phyloP scores from a whole-genome alignment of 1,139 yeast species.

The Spencermartinsiella ligniputridi region DNA sequence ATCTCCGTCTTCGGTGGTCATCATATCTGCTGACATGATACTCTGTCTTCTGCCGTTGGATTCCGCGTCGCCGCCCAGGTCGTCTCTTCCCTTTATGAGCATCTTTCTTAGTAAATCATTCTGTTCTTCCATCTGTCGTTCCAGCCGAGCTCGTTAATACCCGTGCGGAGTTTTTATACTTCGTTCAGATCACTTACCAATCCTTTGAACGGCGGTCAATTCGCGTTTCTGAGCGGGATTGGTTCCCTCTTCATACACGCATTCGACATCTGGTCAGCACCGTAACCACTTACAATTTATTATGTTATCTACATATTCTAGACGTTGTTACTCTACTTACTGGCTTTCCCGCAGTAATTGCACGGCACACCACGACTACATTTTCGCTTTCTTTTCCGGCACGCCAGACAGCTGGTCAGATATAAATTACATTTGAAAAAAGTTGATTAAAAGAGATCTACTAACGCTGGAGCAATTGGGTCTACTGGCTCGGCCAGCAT shows the following conservation, averaged over 20 bases:
- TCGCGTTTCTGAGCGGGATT: not conserved
- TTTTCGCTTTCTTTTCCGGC: constrained; percentile 18
- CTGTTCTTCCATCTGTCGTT: not conserved
- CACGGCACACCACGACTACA: constrained; percentile 21
- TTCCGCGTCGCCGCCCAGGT: not conserved
- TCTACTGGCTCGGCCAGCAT: constrained; percentile 1
- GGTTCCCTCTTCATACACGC: constrained; percentile 4
- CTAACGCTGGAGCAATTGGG: not conserved
- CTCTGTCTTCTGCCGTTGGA: not conserved
- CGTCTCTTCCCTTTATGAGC: not conserved
- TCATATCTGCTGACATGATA: not conserved
- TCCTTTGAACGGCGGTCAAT: not conserved
- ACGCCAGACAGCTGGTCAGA: constrained; percentile 12
- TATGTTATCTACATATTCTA: no score
- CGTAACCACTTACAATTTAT: no score
- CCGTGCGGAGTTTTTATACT: not conserved
- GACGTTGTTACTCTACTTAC: no score
- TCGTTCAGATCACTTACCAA: not conserved
- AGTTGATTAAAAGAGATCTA: not conserved
- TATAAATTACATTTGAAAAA: not conserved
- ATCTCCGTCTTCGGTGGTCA: not conserved
- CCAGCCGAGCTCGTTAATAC: not conserved
- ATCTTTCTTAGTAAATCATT: not conserved
- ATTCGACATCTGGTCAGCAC: constrained; percentile 4
- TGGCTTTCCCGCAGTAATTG: constrained; percentile 12